Base-by-base conservation (phyloP, 371 early-diverging fungal species). In the Mucor saturninus region DNA sequence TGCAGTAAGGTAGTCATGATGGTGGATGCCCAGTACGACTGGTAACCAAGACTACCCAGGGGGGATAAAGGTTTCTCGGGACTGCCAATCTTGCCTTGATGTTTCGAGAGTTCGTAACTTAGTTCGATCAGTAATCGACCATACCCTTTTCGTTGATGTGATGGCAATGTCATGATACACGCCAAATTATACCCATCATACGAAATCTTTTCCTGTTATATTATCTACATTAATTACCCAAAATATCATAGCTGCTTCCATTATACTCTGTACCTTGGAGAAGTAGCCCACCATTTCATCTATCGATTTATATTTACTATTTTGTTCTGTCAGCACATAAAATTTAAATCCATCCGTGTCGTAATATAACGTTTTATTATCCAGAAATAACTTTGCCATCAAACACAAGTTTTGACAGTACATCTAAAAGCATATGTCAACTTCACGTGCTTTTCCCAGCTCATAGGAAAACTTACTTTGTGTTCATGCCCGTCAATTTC, bases 341-440 rank as follows among this genome's bases (percentile, higher is more conserved):
- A 99, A 99, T 55, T 95, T 82, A 73, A 99, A 99, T 11, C 97
- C 96, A 66, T 98, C 95, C 26, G 98, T 94, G 65, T 99, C 99
- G 74, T 95, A 99, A 65, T 96, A 98, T 13, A 99, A 79, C 2
- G 99, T 99, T 73, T 99, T 99, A 80, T 97, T 96, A 75, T 99
- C 99, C 54, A 99, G 79, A 79, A 99, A 99, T 60, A 94, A 77
- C 71, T 98, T 98, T 10, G 94, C 90, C 45, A 99, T 75, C 32
- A 99, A 81, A 35, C 97, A 96, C 31, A 99, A 76, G 75, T 98
- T 99, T 72, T 96, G 93, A 75, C 98, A 96, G 73, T 97, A 99
- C 15, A 90, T 79, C 84, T 93, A 51, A 21, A 40, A 45, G 40
- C 4, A 48, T 13, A 37, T 15, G 38, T 39, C 4, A 15, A 9